Conservation (phyloP, 805 yeast genomes). For the Ogataea nonfermentans region DNA sequence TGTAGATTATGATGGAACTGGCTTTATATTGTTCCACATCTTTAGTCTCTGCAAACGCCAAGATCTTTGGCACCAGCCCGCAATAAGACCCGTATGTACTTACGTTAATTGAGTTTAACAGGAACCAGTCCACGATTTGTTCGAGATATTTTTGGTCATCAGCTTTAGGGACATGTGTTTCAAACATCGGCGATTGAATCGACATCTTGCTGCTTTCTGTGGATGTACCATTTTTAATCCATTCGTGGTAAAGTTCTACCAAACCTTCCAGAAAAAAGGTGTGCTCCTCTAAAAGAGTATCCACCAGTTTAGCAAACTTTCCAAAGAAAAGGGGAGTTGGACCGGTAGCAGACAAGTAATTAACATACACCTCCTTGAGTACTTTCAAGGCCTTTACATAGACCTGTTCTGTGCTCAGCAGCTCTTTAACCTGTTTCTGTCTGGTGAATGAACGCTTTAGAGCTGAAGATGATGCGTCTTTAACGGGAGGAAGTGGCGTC, state of each 20-base stretch:
- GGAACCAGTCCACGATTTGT: constrained; percentile 20
- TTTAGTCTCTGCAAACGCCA: constrained; percentile 21
- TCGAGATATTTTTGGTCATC: constrained; percentile 23
- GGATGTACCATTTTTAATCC: constrained; percentile 19
- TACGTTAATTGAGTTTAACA: constrained; percentile 23
- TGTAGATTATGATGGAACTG: constrained; percentile 20
- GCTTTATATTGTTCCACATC: constrained; percentile 28
- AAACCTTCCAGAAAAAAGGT: constrained; percentile 30
- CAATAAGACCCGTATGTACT: constrained; percentile 28
- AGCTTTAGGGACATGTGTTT: constrained; percentile 20
- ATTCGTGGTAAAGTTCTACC: constrained; percentile 21
- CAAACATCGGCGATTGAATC: constrained; percentile 27
- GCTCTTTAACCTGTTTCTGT: constrained; percentile 40
- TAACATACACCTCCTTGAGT: constrained; percentile 43
- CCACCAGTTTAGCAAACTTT: constrained; percentile 29
- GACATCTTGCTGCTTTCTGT: constrained; percentile 16
- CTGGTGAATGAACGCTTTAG: constrained; percentile 26
- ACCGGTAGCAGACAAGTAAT: constrained; percentile 35
- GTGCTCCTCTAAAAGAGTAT: constrained; percentile 35
- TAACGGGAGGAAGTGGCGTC: constrained; percentile 9
- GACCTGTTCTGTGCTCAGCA: constrained; percentile 46
- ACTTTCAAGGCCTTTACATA: constrained; percentile 46
- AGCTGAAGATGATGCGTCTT: constrained; percentile 15
- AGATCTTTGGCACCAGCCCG: constrained; percentile 23
- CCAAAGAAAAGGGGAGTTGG: constrained; percentile 38